These are phyloP conservation scores for Endocalyx cinctus DNA, from an alignment of 2,329 filamentous ascomycete genomes.

Conservation along the genomic window DNA sequence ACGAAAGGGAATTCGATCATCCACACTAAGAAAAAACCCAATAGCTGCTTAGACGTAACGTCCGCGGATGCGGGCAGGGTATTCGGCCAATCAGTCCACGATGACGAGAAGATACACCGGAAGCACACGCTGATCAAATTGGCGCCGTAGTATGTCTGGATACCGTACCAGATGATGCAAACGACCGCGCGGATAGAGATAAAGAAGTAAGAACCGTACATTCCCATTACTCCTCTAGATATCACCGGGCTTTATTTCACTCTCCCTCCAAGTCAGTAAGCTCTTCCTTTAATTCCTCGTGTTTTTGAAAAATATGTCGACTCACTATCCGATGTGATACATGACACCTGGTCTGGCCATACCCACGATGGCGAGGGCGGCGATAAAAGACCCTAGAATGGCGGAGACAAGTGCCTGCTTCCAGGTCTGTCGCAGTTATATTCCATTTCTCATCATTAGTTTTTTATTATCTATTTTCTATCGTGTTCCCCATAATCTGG, in stretches of 20 bases:
- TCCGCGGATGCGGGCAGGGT: slow-evolving; percentile 24
- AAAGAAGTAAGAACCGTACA: slow-evolving; percentile 38
- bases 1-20: slow-evolving; percentile 33
- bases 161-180: slow-evolving; percentile 22
- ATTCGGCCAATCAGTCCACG: slow-evolving; percentile 29
- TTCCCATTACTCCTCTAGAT: slow-evolving; percentile 33
- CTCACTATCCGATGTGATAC: slow-evolving; percentile 22
- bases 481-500: too few relatives aligned
- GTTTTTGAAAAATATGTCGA: too few relatives aligned
- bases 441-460: too few relatives aligned
- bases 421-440: slow-evolving; percentile 16
- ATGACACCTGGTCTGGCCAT: slow-evolving; percentile 22
- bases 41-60: slow-evolving; percentile 29
- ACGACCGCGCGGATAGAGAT: slow-evolving; percentile 30
- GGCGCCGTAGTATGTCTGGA: slow-evolving; percentile 20
- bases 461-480: too few relatives aligned
- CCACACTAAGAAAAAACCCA: slow-evolving; percentile 36
- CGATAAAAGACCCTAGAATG: slow-evolving; percentile 20
- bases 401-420: slow-evolving; percentile 22
- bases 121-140: slow-evolving; percentile 20
- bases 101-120: slow-evolving; percentile 29
- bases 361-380: slow-evolving; percentile 17
- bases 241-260: slow-evolving; percentile 32
- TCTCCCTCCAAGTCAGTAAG: too few relatives aligned
- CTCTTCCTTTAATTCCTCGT: too few relatives aligned